Evolutionary conservation across 2,329 filamentous ascomycete genomes (phyloP), one percentile per base, ranked within the genome.

Genomic region (Neurospora sp.): DNA sequence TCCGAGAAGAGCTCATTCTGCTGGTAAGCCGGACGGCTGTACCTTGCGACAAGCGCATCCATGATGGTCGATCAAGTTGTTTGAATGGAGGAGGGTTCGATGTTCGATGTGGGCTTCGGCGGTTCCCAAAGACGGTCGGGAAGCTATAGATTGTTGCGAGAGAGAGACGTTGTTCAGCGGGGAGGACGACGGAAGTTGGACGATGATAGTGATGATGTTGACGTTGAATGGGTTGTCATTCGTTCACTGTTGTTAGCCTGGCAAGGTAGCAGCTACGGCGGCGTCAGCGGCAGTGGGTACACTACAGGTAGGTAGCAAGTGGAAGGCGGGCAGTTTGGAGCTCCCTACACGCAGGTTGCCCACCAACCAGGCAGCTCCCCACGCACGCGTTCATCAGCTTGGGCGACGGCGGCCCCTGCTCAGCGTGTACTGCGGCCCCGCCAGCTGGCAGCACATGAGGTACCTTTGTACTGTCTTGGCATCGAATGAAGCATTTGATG

Each of bases 41-140:
- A 98, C 82, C 91, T 92, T 76, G 94, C 90, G 77, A 99, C 93
- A 80, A 99, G 89, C 77, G 93, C 88, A 82, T 99, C 93, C 96
- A 99, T 99, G 40, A 28, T 71, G 68, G 3, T 77, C 79, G 77
- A 68, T 67, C 70, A 74, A 73, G 38, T 42, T 67, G 39, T 39
- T 52, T 69, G 28, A 71, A 66, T 17, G 28, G 36, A 52, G 11
- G 52, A 62, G 23, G 23, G 3, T 33, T 70, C 38, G n/a, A 40
- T 17, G 46, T 66, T 19, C 52, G 52, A 23, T 62, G 13, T 62
- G 23, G 23, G 52, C 15, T 62, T 62, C 23, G 52, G 23, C 23
- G 23, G 13, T 62, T 33, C 52, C 52, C 52, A 62, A 62, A 62
- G 13, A 62, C 13, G 13, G 11, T 62, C 19, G 28, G 28, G 38